Evolutionary conservation across 495 filamentous ascomycete genomes (phyloP), one percentile per base, ranked within the genome.

Genomic region (Podospora appendiculata): DNA sequence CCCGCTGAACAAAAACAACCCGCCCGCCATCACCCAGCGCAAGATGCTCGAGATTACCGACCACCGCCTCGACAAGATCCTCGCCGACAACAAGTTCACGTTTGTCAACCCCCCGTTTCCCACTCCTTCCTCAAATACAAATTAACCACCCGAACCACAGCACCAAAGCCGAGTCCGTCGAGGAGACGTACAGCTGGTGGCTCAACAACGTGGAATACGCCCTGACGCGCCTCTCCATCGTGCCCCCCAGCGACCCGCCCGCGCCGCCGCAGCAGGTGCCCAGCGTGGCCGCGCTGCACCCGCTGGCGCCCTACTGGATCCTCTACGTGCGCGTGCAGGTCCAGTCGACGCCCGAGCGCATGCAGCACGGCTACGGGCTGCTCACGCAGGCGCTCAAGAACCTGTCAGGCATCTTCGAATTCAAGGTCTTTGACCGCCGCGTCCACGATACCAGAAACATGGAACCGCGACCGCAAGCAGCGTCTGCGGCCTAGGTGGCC

Each of bases 161-260:
- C 13, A 59, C 61, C 50, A 70, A 62, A 39, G 64, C 56, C 41
- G 65, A 71, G 50, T 50, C 63, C 6, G 56, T 75, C n/a, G 69
- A 73, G 44, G 72, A 76, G 50, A 63, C 67, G 19, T 69, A 73
- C 54, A 61, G 64, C 6, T 76, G 70, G 62, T 69, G 67, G 49
- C 57, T 61, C 32, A 65, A 71, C 16, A 63, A 63, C 32, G 50
- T 73, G 39, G 72, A 75, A 54, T 76, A 70, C 25, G 53, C 58
- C n/a, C 56, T 76, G 42, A 66, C 60, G 33, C 61, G 63, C 36
- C 58, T 62, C 47, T 33, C 19, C 25, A 13, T 9, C 43, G 18
- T 8, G 8, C 41, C 41, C 14, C 11, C 12, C 13, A 42, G 14
- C 41, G 16, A 48, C 13, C n/a, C 56, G 32, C 49, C 60, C 1